Evolutionary conservation across 2,329 filamentous ascomycete species (phyloP), one percentile per base, ranked within the genome.

Genomic region (Scorias spongiosa): DNA sequence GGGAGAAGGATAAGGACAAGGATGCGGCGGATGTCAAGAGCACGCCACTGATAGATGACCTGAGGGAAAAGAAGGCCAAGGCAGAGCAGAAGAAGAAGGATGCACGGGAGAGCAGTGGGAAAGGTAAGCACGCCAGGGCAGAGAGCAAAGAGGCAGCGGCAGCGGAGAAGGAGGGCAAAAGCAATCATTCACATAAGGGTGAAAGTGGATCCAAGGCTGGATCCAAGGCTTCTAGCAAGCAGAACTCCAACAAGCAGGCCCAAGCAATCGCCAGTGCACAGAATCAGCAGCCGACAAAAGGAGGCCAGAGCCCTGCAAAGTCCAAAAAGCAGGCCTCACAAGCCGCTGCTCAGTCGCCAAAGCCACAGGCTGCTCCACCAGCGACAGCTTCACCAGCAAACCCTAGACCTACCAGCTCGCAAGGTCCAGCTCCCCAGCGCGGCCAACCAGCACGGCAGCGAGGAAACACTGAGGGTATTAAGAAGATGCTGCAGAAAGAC

Each of bases 11-110:
- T 41, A 50, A 58, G 5, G 66, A 73, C 26, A 70, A 70, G 49
- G 70, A 70, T 47, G 64, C 65, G 49, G 70, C 74, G 30, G 83
- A 84, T 55, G 71, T 84, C 41, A 86, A 78, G 18, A 88, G 80
- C 0, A 96, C 91, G 0, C 91, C 91, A 0, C 66, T 98, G 42
- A 84, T 96, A 43, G 86, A 95, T 57, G 93, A 80, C 51, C 71
- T 95, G 30, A 83, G 83, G 51, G 88, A 95, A 61, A 94, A 93
- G 66, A 95, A 93, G 66, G 72, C 72, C 29, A 73, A 71, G 45
- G 60, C 64, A 4, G 69, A 69, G 26, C 66, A 66, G 29, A 60
- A 58, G 48, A 76, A 57, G 43, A 53, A 51, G 7, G 55, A 56
- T 37, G 34, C 34, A 28, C 56, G 57, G 47, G 52, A 39, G 47